Base-by-base conservation (phyloP, 352 stramenopile species). In the Phytophthora quininea region DNA sequence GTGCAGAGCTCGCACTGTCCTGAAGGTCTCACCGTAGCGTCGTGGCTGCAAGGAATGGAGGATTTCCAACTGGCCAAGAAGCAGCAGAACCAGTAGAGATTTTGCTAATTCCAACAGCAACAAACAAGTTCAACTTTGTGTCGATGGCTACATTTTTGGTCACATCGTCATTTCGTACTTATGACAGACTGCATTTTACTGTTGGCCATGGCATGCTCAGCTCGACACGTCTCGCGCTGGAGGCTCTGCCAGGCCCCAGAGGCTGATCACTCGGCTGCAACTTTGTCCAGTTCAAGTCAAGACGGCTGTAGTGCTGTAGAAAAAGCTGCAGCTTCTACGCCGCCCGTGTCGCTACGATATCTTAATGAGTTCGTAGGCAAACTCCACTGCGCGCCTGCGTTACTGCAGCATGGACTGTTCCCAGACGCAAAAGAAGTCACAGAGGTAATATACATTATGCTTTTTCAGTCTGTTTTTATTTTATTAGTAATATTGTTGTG, bases 311-410 rank as follows among this genome's bases (percentile, higher is more conserved):
- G 29, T 55, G 40, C 49, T 8, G 1, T 37, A 31, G 49, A 24
- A 69, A 61, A 12, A 67, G 27, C 53, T 63, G 49, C 54, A 46
- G 0, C 54, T 14, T 53, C 54, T 30, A 12, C 45, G 4, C 62
- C 70, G 37, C 74, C 69, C 12, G 71, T 87, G 10, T 93, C 87
- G 49, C 57, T 95, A 62, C 85, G 87, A 9, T 95, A 95, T 59
- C 71, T 95, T 60, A 88, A 95, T 62, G 87, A 95, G 62, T 95
- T 95, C 51, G 84, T 95, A 37, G 84, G 82, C 59, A 88, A 91
- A 57, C 52, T 95, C 55, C 83, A 91, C 57, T 95, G 87, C 67
- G 77, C 83, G 8, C 70, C 87, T 32, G 70, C 76, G 8, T 62
- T 95, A 45, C 79, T 95, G 29, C 78, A 90, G 53, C 80, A 90